phyloP scores from a whole-genome alignment of 306 rosid species.

The Herpetospermum pedunculosum region DNA sequence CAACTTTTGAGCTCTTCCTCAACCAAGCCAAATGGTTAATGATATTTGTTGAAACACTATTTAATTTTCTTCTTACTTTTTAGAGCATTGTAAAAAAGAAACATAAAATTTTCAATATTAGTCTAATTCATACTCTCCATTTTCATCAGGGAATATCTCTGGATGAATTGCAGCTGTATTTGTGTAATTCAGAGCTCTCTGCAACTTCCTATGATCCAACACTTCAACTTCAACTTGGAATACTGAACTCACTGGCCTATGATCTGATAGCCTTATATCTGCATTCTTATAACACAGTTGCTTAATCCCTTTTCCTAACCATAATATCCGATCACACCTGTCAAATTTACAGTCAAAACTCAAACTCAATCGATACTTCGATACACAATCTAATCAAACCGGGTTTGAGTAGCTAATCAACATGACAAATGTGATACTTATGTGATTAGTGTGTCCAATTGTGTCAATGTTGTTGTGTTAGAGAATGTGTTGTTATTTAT shows the following conservation, averaged over 20 bases:
- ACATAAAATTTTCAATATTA: too few species aligned
- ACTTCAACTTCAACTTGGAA: slow-evolving; percentile 80
- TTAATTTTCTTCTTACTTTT: too few species aligned
- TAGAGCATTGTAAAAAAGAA: too few species aligned
- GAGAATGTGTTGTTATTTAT: background rate
- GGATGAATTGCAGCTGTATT: slow-evolving; percentile 60
- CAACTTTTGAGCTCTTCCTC: too few species aligned
- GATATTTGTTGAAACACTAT: too few species aligned
- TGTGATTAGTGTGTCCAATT: background rate
- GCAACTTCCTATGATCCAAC: slow-evolving; percentile 61
- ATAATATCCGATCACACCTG: slow-evolving; percentile 92
- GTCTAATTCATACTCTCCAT: slow-evolving; percentile 15
- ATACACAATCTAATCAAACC: background rate
- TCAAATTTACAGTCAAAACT: background rate
- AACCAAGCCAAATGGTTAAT: too few species aligned
- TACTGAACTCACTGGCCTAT: slow-evolving; percentile 66
- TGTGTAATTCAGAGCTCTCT: slow-evolving; percentile 57
- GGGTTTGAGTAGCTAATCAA: background rate
- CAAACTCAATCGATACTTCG: background rate
- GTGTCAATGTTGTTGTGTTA: background rate
- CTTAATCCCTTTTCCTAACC: slow-evolving; percentile 76
- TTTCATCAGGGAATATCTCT: slow-evolving; percentile 42
- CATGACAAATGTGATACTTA: background rate
- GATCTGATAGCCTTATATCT: slow-evolving; percentile 66
- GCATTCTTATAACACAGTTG: slow-evolving; percentile 55